A percentile compares a stretch with the other conserved stretches of the same genome.
phyloP scores from a whole-genome alignment of 768 basidiomycete species.

The Leccinum disarticulatum region DNA sequence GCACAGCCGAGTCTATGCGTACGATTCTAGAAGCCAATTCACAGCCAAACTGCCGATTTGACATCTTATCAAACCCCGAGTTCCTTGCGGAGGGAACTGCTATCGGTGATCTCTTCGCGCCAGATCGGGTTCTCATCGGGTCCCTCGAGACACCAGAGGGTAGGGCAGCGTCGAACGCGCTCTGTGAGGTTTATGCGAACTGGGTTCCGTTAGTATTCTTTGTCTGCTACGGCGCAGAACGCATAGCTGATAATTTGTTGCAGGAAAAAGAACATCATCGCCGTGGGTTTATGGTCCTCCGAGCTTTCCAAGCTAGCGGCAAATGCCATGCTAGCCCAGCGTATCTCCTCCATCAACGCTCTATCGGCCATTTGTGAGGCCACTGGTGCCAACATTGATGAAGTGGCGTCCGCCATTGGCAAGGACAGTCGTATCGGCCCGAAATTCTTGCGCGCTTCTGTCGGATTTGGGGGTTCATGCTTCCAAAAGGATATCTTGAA shows the following conservation, averaged over 20 bases:
- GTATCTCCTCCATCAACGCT: constrained; percentile 97
- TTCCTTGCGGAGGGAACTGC: constrained; percentile 99
- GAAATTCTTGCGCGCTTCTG: constrained; percentile 93
- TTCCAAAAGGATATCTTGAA: constrained; percentile 99
- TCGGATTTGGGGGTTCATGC: constrained; percentile 97
- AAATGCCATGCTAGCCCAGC: constrained; percentile 99
- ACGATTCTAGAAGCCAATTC: constrained; percentile 99
- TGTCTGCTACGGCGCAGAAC: neutral
- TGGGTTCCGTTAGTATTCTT: constrained; percentile 83
- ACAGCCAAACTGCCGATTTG: constrained; percentile 84
- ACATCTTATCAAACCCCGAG: constrained; percentile 99
- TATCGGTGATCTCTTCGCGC: constrained; percentile 80
- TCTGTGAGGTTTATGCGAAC: constrained; percentile 85
- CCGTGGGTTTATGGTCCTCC: constrained; percentile 97
- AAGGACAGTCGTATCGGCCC: constrained; percentile 90
- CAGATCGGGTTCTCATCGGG: constrained; percentile 97
- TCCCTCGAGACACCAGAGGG: constrained; percentile 91
- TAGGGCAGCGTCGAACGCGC: constrained; percentile 70
- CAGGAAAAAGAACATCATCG: constrained; percentile 77
- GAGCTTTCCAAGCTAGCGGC: constrained; percentile 98
- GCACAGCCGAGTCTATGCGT: constrained; percentile 99
- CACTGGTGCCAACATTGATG: constrained; percentile 98
- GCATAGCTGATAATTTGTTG: constrained; percentile 3
- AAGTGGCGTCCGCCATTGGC: constrained; percentile 93
- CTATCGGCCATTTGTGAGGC: constrained; percentile 98